phyloP scores from a whole-genome alignment of 306 rosid species.

The Castanea sativa region DNA sequence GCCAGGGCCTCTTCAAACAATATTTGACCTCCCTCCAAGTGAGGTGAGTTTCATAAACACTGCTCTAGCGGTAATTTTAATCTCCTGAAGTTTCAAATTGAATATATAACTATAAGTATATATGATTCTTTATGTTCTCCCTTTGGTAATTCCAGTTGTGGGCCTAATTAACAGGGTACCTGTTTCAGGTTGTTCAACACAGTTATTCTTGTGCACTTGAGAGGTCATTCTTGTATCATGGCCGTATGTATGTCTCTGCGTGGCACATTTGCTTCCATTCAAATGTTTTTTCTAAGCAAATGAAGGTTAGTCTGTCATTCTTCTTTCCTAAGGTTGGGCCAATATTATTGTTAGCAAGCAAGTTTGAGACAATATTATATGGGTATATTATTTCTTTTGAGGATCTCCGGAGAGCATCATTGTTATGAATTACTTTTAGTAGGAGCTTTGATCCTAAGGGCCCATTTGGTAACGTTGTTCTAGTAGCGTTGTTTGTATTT shows the following conservation, averaged over 20 bases:
- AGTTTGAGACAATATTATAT: constrained; percentile 14
- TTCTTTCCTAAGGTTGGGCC: constrained; percentile 13
- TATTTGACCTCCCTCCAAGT: constrained; percentile 78
- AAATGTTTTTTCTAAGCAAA: constrained; percentile 95
- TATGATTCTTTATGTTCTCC: background rate
- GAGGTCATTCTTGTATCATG: constrained; percentile 97
- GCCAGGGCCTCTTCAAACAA: constrained; percentile 95
- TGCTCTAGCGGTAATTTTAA: constrained; percentile 5
- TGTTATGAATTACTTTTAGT: background rate
- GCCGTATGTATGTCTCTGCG: constrained; percentile 91
- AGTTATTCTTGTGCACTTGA: constrained; percentile 99
- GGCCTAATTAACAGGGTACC: constrained; percentile 29
- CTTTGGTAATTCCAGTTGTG: constrained; percentile 18
- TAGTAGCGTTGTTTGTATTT: too few species aligned
- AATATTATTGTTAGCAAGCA: constrained; percentile 2
- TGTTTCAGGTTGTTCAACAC: constrained; percentile 83
- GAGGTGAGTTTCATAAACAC: constrained; percentile 56
- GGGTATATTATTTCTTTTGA: background rate
- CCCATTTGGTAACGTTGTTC: too few species aligned
- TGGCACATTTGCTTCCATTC: constrained; percentile 99
- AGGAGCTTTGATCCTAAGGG: background rate
- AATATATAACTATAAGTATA: background rate
- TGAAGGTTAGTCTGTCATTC: constrained; percentile 65
- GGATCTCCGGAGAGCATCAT: background rate
- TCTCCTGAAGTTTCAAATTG: background rate